Base-by-base conservation (phyloP, 169 alveolate genomes). In the Plasmodium coatneyi region DNA sequence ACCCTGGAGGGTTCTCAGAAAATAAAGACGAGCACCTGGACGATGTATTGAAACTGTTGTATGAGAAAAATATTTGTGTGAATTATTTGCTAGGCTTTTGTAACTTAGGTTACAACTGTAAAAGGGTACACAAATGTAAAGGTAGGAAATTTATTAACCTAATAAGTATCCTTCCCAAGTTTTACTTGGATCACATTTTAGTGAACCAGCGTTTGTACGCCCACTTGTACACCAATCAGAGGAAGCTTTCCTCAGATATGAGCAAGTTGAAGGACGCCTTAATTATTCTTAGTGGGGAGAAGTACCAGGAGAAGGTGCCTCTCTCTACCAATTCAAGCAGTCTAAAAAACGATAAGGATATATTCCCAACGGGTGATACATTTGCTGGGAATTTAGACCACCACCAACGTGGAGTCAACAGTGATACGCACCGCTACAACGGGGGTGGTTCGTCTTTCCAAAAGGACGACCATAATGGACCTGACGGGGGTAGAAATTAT, bases 81-180 rank as follows among this genome's bases (percentile, higher is more conserved):
- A 95, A 93, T 39, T 96, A 95, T 92, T 82, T 95, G 43, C 92
- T 95, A n/a, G 98, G 98, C n/a, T 96, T 95, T 92, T 96, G 98
- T 90, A 87, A 89, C 81, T 96, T 80, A 32, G 98, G 98, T 5
- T 97, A 96, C 30, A 92, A 92, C 71, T 96, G 98, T 76, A 81
- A 96, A 43, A 95, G 92, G 43, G 71, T 76, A 34, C 98, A 96
- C 82, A 96, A 60, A 46, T 39, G 34, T 7, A 89, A 34, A 60
- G 43, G 91, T 30, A 89, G 89, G 71, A 89, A 80, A 89, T 80
- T 79, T 66, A 41, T 80, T 12, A 80, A 89, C 79, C 49, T 70
- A 25, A 89, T 89, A 66, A 80, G 66, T 80, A 79, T 66, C 2
- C 60, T 89, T 12, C 94, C 94, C 9, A 89, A 80, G 34, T 89